Conservation (phyloP, 306 rosid species). For the Delonix regia region DNA sequence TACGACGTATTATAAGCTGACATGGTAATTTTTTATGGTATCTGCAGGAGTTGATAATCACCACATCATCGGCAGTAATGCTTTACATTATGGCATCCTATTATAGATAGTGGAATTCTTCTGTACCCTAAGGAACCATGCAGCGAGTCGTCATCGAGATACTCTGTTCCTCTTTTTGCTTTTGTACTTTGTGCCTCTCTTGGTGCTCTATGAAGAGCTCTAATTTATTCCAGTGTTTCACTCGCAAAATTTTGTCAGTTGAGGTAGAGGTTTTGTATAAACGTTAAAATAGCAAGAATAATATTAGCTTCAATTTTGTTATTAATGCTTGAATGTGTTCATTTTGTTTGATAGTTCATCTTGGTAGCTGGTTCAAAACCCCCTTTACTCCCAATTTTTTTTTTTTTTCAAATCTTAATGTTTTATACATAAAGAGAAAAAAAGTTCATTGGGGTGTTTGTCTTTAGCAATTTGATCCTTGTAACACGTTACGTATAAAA, state of each 20-base stretch:
- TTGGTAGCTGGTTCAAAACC: neutral
- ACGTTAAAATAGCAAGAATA: neutral
- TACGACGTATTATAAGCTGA: constrained; percentile 20
- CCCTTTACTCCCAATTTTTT: neutral
- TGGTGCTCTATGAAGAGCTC: constrained; percentile 2
- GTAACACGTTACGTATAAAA: too few species aligned
- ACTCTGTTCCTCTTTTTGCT: neutral
- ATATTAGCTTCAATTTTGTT: constrained; percentile 17
- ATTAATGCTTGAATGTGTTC: neutral
- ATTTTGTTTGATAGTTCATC: neutral
- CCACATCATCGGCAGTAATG: constrained; percentile 68
- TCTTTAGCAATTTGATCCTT: too few species aligned
- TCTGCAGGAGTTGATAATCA: constrained; percentile 85
- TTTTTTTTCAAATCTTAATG: neutral
- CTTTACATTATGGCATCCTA: constrained; percentile 75
- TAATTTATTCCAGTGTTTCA: neutral
- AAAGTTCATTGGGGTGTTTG: too few species aligned
- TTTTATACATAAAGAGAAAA: neutral
- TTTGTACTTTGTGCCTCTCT: neutral
- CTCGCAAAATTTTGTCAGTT: constrained; percentile 46
- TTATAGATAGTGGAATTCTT: constrained; percentile 64
- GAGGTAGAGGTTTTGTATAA: constrained; percentile 15
- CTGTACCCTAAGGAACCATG: constrained; percentile 25
- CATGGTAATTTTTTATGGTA: constrained; percentile 17
- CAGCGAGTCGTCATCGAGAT: constrained; percentile 28